Evolutionary conservation across 371 early-diverging fungal species (phyloP).

Genomic region (Entomophthora muscae): DNA sequence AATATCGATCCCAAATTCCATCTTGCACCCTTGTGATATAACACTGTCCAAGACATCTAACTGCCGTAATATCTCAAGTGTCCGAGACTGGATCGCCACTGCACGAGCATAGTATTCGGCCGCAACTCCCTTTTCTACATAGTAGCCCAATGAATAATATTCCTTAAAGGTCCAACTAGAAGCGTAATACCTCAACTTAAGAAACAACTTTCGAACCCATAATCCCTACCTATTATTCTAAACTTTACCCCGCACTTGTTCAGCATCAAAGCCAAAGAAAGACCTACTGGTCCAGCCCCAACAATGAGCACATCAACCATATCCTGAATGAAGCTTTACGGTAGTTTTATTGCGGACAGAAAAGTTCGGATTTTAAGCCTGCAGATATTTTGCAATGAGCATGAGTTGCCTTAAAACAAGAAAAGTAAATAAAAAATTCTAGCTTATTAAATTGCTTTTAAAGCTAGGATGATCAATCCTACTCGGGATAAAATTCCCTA

Average conservation of each 20-base stretch:
- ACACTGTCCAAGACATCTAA: background rate
- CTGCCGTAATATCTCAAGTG: background rate
- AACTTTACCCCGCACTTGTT: background rate
- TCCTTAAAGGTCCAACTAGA: too few species aligned
- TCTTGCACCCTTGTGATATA: slow-evolving; percentile 1
- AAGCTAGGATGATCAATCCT: too few species aligned
- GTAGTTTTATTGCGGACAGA: too few species aligned
- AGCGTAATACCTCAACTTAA: too few species aligned
- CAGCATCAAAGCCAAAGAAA: slow-evolving; percentile 13
- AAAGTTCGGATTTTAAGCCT: too few species aligned
- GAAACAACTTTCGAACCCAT: background rate
- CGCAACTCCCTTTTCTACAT: background rate
- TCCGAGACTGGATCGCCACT: background rate
- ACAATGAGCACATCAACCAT: slow-evolving; percentile 17
- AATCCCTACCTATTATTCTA: background rate
- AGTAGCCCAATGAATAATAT: background rate
- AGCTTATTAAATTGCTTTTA: too few species aligned
- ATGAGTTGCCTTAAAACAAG: too few species aligned
- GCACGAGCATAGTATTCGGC: background rate
- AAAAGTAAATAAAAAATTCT: too few species aligned
- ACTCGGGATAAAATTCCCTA: too few species aligned
- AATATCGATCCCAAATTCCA: background rate
- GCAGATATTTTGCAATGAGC: too few species aligned
- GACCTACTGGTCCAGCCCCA: slow-evolving; percentile 17
- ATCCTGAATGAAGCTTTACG: too few species aligned